Conservation (phyloP, 1,284 basidiomycete genomes). For the Peniophora sp. region DNA sequence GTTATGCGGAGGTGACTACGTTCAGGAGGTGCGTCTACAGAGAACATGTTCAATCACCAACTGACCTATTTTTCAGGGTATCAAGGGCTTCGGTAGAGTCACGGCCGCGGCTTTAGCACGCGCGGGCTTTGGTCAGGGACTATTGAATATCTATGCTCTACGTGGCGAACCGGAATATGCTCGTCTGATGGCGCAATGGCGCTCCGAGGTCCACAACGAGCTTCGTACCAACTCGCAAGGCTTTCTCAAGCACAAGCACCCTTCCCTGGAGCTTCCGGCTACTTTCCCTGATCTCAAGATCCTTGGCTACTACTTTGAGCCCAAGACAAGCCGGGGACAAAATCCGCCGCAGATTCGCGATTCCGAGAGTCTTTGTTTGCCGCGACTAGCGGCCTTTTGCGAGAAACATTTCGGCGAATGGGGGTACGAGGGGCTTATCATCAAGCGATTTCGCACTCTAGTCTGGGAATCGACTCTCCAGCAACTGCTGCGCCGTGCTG, state of each 20-base stretch:
- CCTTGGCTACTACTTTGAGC: conserved; percentile 68
- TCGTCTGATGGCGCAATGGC: conserved; percentile 12
- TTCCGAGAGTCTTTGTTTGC: conserved; percentile 46
- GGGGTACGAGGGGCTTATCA: conserved; percentile 73
- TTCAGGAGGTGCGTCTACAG: conserved; percentile 49
- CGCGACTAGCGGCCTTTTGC: conserved; percentile 49
- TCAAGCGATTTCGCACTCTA: conserved; percentile 71
- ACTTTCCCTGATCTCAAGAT: conserved; percentile 63
- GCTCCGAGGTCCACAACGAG: conserved; percentile 28
- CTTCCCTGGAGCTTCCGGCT: conserved; percentile 50
- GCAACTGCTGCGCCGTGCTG: conserved; percentile 43
- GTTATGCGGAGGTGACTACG: conserved; percentile 87
- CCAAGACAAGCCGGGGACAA: conserved; percentile 37
- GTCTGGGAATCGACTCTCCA: conserved; percentile 66
- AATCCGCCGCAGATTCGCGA: conserved; percentile 54
- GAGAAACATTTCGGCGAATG: conserved; percentile 80
- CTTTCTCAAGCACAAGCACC: conserved; percentile 59
- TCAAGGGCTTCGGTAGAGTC: no score
- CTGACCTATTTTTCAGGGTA: no score
- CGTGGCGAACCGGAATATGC: conserved; percentile 58
- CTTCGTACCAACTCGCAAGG: conserved; percentile 10
- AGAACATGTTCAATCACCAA: conserved; percentile 59
- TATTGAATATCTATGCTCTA: conserved; percentile 52
- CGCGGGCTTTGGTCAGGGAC: conserved; percentile 62
- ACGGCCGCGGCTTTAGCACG: conserved; percentile 42